A percentile compares a stretch with the other conserved stretches of the same genome.
Conservation (phyloP, 2,329 filamentous ascomycete genomes). For the Cladophialophora psammophila region DNA sequence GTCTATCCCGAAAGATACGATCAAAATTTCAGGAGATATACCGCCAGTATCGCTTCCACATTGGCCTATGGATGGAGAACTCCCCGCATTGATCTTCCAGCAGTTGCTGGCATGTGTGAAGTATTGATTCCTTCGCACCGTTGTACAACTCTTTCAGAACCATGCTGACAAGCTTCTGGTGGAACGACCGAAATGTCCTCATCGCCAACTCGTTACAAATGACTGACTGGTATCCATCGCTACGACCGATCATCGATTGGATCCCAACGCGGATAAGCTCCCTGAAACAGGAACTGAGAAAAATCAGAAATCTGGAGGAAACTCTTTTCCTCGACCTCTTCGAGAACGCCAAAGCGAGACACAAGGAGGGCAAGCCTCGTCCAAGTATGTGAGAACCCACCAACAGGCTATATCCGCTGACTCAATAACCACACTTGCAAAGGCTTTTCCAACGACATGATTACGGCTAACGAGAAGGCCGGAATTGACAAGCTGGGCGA, state of each 20-base stretch:
- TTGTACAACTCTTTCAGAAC: neutral
- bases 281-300: neutral
- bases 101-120: neutral
- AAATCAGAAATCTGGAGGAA: neutral
- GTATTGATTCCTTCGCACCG: too few species aligned
- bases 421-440: neutral
- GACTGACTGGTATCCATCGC: neutral
- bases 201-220: neutral
- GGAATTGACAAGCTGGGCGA: conserved; percentile 1
- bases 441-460: conserved; percentile 1
- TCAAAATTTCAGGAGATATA: neutral
- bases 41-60: neutral
- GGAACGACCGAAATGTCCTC: neutral
- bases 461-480: neutral
- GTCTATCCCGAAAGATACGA: neutral
- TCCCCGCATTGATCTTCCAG: neutral
- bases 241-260: neutral
- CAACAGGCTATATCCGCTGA: neutral
- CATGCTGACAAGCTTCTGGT: too few species aligned
- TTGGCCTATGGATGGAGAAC: neutral
- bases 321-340: too few species aligned
- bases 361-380: neutral
- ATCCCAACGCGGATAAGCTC: neutral
- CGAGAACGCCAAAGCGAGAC: too few species aligned
- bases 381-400: neutral